phyloP scores from a whole-genome alignment of 495 filamentous ascomycete genomes.

The Zalerion maritima region DNA sequence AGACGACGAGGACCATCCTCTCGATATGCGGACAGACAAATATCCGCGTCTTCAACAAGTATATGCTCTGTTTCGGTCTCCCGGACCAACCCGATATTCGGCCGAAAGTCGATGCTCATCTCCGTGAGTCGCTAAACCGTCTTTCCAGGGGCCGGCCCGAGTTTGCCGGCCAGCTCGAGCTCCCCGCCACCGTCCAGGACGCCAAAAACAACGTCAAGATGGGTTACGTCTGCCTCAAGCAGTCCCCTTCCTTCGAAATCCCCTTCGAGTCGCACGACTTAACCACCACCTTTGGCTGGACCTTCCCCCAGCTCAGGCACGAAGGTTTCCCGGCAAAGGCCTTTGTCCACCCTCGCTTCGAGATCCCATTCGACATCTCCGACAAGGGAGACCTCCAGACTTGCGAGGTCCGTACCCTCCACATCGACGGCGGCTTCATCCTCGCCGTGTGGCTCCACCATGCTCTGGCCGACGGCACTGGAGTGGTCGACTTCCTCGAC shows the following conservation, averaged over 20 bases:
- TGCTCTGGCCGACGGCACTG: conserved; percentile 23
- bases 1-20: no score
- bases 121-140: conserved; percentile 11
- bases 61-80: no score
- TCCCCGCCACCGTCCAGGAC: no score
- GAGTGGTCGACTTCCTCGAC: conserved; percentile 36
- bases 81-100: no score
- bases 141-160: conserved; percentile 15
- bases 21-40: no score
- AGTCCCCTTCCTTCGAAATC: conserved; percentile 14
- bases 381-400: conserved; percentile 14
- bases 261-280: conserved; percentile 13
- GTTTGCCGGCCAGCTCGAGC: conserved; percentile 19
- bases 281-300: conserved; percentile 8
- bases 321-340: conserved; percentile 16
- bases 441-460: conserved; percentile 23
- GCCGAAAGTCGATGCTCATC: no score
- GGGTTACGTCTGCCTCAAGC: conserved; percentile 13
- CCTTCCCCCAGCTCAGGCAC: conserved; percentile 13
- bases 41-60: no score
- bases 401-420: conserved; percentile 16
- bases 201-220: no score
- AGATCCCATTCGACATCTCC: conserved; percentile 7
- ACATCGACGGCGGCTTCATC: conserved; percentile 17
- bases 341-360: conserved; percentile 13